These are phyloP conservation scores for Pleurotus pulmonarius DNA, from an alignment of 768 basidiomycete genomes.

Conservation along the genomic window DNA sequence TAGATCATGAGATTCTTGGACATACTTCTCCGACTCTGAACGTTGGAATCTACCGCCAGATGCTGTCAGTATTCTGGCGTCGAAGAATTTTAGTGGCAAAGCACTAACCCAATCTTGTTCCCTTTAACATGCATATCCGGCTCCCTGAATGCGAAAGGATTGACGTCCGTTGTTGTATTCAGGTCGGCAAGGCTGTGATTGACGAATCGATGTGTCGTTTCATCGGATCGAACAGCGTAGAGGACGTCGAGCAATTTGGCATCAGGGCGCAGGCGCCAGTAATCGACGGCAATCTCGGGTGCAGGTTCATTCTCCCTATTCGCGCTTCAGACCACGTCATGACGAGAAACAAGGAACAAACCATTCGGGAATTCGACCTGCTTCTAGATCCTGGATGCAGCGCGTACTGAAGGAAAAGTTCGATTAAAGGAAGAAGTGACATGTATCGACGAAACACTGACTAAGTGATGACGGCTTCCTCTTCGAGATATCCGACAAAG, in stretches of 20 bases:
- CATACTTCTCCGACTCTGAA: constrained; percentile 61
- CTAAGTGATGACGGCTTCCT: constrained; percentile 95
- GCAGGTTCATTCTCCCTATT: constrained; percentile 65
- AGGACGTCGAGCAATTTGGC: constrained; percentile 86
- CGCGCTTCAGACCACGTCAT: background rate
- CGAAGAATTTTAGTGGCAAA: too few relatives aligned
- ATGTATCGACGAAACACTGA: constrained; percentile 31
- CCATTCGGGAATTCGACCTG: constrained; percentile 81
- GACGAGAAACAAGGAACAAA: constrained; percentile 18
- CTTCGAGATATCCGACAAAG: constrained; percentile 90
- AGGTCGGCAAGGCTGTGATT: constrained; percentile 88
- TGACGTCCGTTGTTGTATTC: constrained; percentile 70
- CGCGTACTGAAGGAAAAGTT: constrained; percentile 49
- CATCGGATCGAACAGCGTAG: constrained; percentile 90
- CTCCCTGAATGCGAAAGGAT: constrained; percentile 86
- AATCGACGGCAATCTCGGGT: constrained; percentile 90
- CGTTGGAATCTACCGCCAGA: constrained; percentile 54
- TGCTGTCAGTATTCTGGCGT: constrained; percentile 12
- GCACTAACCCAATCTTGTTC: constrained; percentile 61
- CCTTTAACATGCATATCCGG: constrained; percentile 87
- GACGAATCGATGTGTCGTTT: constrained; percentile 90
- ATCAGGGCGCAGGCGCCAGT: constrained; percentile 76
- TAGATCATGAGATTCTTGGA: constrained; percentile 56
- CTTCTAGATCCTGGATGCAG: constrained; percentile 80
- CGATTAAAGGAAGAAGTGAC: background rate